Base-by-base conservation (phyloP, 129 eudicot species). In the Helianthus tuberosus region DNA sequence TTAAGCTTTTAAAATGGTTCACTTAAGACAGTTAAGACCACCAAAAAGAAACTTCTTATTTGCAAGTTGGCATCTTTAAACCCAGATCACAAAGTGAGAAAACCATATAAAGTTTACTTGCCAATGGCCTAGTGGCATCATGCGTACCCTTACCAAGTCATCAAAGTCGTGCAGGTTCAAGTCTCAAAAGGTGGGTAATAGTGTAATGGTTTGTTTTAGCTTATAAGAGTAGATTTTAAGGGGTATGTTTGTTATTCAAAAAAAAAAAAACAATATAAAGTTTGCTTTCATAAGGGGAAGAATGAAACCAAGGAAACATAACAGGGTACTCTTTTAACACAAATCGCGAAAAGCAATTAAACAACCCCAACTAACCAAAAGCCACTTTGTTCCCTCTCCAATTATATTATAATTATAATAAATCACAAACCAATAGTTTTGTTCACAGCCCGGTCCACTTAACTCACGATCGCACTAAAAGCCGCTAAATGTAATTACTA, bases 391-490 rank as follows among this genome's bases (percentile, higher is more conserved):
- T 70, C 66, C 32, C 48, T 51, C 51, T 10, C 38, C 15, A 15
- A 61, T 15, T 48, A 25, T 3, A 58, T 50, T 10, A 50, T 50
- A 50, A 50, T 3, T 32, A 78, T 63, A 77, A 77, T 16, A 29
- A 64, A 71, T 71, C 58, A 44, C 63, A 71, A 78, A 25, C 50
- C 25, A 63, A 63, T 71, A 59, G 43, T 62, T 50, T 9, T 11
- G 52, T 11, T 70, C 75, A 54, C 75, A 70, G 65, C 64, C 51
- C 17, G 23, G 65, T 62, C 78, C 70, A 51, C 71, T 74, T 36
- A 48, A 15, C 39, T 49, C 69, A 74, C 78, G 41, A 49, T 58
- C 76, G 15, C 76, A 72, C 2, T 13, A 46, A 74, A 61, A 73
- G 69, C 77, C 41, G 77, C 6, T 29, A 17, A 73, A 52, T 44